Base-by-base conservation (phyloP, 1,284 basidiomycete genomes). In the Pseudozyma sp. region DNA sequence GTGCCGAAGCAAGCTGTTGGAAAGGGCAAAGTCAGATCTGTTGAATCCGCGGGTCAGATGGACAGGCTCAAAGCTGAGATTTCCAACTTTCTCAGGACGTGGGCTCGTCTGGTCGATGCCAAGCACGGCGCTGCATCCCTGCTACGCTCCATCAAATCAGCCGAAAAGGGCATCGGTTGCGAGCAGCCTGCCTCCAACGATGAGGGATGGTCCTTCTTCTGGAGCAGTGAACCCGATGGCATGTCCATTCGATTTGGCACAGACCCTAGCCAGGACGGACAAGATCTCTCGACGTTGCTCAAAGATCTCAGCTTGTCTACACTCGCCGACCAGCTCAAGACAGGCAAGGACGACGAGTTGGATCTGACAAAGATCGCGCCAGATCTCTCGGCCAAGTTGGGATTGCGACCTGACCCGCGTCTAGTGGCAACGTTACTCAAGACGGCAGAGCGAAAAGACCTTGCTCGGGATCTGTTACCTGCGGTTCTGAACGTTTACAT, bases 81-180 rank as follows among this genome's bases (percentile, higher is more conserved):
- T 9, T 57, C 65, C 16, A 64, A 74, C 13, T 58, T 78, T 29
- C 61, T 82, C 31, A 52, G 57, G 19, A 80, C 76, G 1, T 84
- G 75, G 78, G 40, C 74, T 4, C 62, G 78, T 0, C 68, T 83
- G 4, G 73, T 62, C 8, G 64, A 77, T 5, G 70, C 60, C 11
- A 39, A 64, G 11, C 64, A 69, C 8, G 67, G 65, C 2, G 68
- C 54, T 0, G 14, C 47, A 0, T 53, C 53, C 8, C 29, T 80
- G 5, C 29, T 64, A 9, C 14, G 35, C 17, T 53, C 64, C 10
- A 54, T 77, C 5, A 47, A 61, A 14, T 46, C 50, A 11, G 68
- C 68, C 13, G 59, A 65, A 44, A 24, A 33, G n/a, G 68, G 70
- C 4, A 77, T 77, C 37, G 71, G 70, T 13, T 54, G 40, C 17